Conservation (phyloP, 768 basidiomycete genomes). For the Chiua virens region DNA sequence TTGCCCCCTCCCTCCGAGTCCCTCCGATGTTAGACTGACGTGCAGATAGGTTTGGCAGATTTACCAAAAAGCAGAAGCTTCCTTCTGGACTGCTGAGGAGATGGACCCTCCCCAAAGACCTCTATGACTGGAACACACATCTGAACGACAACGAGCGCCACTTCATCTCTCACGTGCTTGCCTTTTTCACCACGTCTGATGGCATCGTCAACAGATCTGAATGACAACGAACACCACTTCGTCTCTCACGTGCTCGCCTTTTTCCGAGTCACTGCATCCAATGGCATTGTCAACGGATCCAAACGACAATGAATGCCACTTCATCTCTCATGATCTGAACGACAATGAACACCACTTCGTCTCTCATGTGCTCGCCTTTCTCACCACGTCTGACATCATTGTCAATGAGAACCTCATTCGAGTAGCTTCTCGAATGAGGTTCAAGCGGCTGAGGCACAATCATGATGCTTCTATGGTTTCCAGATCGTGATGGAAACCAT, state of each 20-base stretch:
- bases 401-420: constrained; percentile 93
- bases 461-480: constrained; percentile 99
- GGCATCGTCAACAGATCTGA: constrained; percentile 50
- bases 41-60: too few relatives aligned
- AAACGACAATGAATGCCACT: too few relatives aligned
- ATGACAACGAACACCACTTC: too few relatives aligned
- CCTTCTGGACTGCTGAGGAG: constrained; percentile 69
- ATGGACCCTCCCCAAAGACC: background rate
- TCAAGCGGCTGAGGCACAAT: constrained; percentile 84
- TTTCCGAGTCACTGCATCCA: too few relatives aligned
- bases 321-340: too few relatives aligned
- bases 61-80: constrained; percentile 42
- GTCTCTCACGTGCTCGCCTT: too few relatives aligned
- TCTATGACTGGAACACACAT: constrained; percentile 80
- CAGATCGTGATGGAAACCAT: constrained; percentile 99
- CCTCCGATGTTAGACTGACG: too few relatives aligned
- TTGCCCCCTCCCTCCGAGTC: too few relatives aligned
- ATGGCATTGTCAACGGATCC: too few relatives aligned
- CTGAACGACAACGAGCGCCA: constrained; percentile 82
- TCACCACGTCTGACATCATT: background rate
- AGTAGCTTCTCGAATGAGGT: constrained; percentile 87
- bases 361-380: too few relatives aligned
- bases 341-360: too few relatives aligned
- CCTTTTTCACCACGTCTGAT: constrained; percentile 91
- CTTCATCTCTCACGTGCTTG: constrained; percentile 90